A percentile compares a stretch with the other conserved stretches of the same genome.
phyloP scores from a whole-genome alignment of 495 filamentous ascomycete genomes.

The Daldinia grandis region DNA sequence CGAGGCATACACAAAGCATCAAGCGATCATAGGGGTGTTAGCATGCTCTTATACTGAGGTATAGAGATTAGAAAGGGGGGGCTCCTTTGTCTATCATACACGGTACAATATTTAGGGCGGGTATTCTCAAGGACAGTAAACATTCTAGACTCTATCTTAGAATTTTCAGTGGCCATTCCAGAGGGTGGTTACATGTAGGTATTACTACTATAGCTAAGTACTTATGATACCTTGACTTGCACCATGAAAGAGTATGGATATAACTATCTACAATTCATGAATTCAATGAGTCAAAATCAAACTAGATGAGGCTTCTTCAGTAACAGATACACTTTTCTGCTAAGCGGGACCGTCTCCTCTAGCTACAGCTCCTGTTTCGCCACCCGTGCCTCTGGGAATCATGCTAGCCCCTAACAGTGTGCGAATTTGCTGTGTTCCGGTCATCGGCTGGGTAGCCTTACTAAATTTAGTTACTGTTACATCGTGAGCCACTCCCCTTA shows the following conservation, averaged over 20 bases:
- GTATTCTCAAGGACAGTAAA: background rate
- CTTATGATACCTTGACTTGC: background rate
- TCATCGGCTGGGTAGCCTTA: conserved; percentile 15
- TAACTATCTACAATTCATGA: background rate
- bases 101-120: background rate
- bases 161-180: background rate
- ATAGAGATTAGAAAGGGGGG: background rate
- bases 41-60: background rate
- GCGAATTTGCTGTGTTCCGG: background rate
- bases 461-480: conserved; percentile 19
- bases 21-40: background rate
- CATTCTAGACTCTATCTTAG: background rate
- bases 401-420: too few relatives aligned
- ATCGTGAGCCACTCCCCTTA: conserved; percentile 14
- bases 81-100: background rate
- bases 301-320: background rate
- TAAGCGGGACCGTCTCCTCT: background rate
- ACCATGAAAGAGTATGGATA: background rate
- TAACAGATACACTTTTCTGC: background rate
- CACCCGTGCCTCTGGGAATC: background rate
- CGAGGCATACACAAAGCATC: background rate
- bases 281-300: background rate
- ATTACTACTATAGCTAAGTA: background rate
- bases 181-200: background rate
- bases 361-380: background rate